Conservation (phyloP, 2,329 filamentous ascomycete genomes). For the Myriosclerotinia curreyana region DNA sequence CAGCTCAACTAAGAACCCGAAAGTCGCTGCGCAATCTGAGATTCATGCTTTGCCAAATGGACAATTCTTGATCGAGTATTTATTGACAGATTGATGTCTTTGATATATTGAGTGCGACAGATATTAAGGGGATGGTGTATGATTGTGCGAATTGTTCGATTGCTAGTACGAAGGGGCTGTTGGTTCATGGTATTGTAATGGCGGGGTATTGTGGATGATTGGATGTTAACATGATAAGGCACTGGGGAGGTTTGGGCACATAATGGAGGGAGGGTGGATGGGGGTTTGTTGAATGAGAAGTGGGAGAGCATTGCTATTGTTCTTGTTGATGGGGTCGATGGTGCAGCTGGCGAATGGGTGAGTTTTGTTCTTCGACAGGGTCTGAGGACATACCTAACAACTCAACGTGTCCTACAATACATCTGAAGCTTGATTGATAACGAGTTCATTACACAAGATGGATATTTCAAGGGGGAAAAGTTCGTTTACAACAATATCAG, state of each 20-base stretch:
- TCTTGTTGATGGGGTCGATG: slow-evolving; percentile 50
- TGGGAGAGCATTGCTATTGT: slow-evolving; percentile 69
- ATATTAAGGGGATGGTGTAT: slow-evolving; percentile 51
- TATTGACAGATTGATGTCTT: slow-evolving; percentile 71
- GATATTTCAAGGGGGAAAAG: slow-evolving; percentile 53
- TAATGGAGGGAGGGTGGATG: slow-evolving; percentile 62
- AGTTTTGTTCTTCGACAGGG: not conserved
- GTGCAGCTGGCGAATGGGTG: slow-evolving; percentile 54
- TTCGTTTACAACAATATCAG: slow-evolving; percentile 53
- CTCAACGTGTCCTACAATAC: slow-evolving; percentile 41
- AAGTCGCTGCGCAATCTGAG: slow-evolving; percentile 65
- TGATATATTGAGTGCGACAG: slow-evolving; percentile 58
- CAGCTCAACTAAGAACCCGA: slow-evolving; percentile 45
- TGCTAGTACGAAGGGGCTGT: slow-evolving; percentile 47
- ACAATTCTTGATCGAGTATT: slow-evolving; percentile 62
- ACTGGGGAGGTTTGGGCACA: slow-evolving; percentile 64
- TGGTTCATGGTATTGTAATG: slow-evolving; percentile 53
- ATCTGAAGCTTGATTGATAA: slow-evolving; percentile 68
- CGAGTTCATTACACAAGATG: slow-evolving; percentile 71
- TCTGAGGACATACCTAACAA: not conserved
- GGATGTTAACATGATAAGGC: slow-evolving; percentile 65
- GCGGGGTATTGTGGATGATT: slow-evolving; percentile 64
- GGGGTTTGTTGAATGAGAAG: slow-evolving; percentile 66
- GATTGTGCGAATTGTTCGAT: slow-evolving; percentile 42
- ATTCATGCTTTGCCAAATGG: slow-evolving; percentile 60